Conservation (phyloP, 176 grass and related monocot genomes). For the Triticum turgidum region DNA sequence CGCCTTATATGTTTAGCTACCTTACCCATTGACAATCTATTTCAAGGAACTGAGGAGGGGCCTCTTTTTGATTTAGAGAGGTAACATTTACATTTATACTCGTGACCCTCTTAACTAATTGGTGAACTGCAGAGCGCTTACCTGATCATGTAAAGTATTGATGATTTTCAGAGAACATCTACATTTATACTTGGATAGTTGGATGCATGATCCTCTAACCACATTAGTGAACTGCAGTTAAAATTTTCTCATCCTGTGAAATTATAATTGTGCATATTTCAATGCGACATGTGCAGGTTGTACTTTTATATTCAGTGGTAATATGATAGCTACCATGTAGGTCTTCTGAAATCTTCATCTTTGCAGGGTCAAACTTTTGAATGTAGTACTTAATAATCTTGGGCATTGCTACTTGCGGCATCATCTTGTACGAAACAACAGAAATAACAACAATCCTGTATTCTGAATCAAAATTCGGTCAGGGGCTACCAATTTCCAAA, state of each 20-base stretch:
- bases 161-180: conserved; percentile 72
- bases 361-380: neutral
- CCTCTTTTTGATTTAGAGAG: conserved; percentile 94
- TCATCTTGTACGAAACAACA: neutral
- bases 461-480: neutral
- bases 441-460: neutral
- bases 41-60: conserved; percentile 95
- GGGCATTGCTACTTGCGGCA: neutral
- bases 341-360: neutral
- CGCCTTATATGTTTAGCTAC: conserved; percentile 68
- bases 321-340: neutral
- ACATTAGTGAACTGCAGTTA: neutral
- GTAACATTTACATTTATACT: conserved; percentile 28
- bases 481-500: too few relatives aligned
- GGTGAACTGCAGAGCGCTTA: neutral
- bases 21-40: conserved; percentile 85
- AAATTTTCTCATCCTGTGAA: neutral
- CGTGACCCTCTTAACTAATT: neutral
- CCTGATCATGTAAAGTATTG: neutral
- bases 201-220: neutral
- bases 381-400: neutral
- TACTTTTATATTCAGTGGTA: neutral
- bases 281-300: neutral
- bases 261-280: neutral
- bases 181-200: neutral